Evolutionary conservation across 805 yeast genomes (phyloP), one percentile per base, ranked within the genome.

Genomic region (Sugiyamaella valdiviana): DNA sequence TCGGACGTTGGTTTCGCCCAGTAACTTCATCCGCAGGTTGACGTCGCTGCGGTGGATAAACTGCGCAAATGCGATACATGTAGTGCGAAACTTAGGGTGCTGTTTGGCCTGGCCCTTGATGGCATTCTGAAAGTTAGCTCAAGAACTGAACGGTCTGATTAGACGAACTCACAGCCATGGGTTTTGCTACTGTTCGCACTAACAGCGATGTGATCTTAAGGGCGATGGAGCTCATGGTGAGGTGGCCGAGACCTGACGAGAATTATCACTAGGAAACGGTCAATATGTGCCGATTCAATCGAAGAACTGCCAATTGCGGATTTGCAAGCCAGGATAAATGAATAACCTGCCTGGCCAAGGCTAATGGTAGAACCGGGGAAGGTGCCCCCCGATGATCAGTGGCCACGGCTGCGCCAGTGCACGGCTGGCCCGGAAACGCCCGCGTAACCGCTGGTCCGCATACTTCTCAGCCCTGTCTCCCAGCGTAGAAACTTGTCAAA

Each of bases 41-140:
- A 80, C 71, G 58, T 87, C 95, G 5, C 84, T 70, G 39, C 71
- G 71, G 59, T 87, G 95, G 22, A 86, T 63, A 19, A 73, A 63
- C 64, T 87, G 95, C 2, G 95, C 95, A 22, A 85, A 69, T 9
- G 63, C 62, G 16, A 87, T 82, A 62, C 95, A 87, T 1, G 75
- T 54, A 35, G 66, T 69, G 48, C 80, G 74, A 65, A 87, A 86
- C 2, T 64, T 52, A 3, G 80, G 83, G 60, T 83, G 87, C 48
- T 83, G 82, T 55, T 80, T 79, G 15, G 95, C 93, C 59, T 83
- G 88, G 15, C 78, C 70, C 61, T 85, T 87, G 48, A 87, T 70
- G 1, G 79, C 70, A 49, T 74, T 80, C 73, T 72, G n/a, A 26
- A 12, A 56, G 23, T n/a, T 20, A 20, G 10, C n/a, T 35, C 32